These are phyloP conservation scores for Chrysophaeum taylorii DNA, from an alignment of 352 stramenopile genomes.

Conservation along the genomic window DNA sequence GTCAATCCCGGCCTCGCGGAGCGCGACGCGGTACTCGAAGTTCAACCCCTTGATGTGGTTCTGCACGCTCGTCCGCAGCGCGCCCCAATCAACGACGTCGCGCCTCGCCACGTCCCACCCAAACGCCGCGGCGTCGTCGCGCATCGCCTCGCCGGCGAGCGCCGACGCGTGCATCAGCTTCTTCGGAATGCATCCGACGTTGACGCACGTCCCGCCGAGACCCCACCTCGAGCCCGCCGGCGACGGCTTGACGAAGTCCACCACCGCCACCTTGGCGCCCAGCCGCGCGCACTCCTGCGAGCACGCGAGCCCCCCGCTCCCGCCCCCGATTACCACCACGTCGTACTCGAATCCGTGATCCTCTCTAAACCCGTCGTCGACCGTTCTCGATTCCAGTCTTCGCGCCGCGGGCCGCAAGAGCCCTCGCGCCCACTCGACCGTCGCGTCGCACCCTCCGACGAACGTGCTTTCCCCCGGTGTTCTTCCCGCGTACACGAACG, in stretches of 20 bases:
- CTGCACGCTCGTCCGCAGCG: slow-evolving; percentile 79
- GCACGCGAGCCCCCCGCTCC: slow-evolving; percentile 65
- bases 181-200: slow-evolving; percentile 98
- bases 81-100: slow-evolving; percentile 59
- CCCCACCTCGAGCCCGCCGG: slow-evolving; percentile 54
- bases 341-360: slow-evolving; percentile 64
- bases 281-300: slow-evolving; percentile 83
- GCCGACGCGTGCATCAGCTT: slow-evolving; percentile 96
- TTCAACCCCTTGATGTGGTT: slow-evolving; percentile 95
- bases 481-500: not conserved
- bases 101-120: slow-evolving; percentile 51
- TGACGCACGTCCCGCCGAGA: slow-evolving; percentile 88
- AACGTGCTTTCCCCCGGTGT: not conserved
- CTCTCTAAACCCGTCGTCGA: slow-evolving; percentile 42
- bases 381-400: not conserved
- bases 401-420: not conserved
- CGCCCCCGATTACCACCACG: slow-evolving; percentile 57
- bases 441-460: slow-evolving; percentile 5
- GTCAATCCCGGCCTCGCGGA: slow-evolving; percentile 77
- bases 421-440: not conserved
- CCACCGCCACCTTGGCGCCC: slow-evolving; percentile 81
- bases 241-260: slow-evolving; percentile 88
- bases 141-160: slow-evolving; percentile 69
- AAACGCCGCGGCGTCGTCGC: slow-evolving; percentile 63
- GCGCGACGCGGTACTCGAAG: slow-evolving; percentile 94